phyloP scores from a whole-genome alignment of 306 rosid species.

The Begonia peltatifolia region DNA sequence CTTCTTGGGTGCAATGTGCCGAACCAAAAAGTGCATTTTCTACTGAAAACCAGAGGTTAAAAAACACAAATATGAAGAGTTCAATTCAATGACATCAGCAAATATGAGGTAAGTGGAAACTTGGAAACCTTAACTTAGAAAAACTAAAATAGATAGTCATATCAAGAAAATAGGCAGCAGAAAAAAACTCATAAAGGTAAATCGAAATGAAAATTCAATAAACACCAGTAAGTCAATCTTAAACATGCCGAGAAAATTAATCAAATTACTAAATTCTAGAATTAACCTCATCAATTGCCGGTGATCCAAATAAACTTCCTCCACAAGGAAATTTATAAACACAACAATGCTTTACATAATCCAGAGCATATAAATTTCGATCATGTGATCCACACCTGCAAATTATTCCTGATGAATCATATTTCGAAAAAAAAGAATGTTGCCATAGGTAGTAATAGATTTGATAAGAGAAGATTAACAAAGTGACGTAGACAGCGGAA shows the following conservation, averaged over 20 bases:
- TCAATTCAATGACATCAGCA: no score
- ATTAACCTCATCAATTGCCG: slow-evolving; percentile 72
- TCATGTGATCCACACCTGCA: slow-evolving; percentile 98
- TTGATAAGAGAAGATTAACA: slow-evolving; percentile 1
- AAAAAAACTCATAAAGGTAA: no score
- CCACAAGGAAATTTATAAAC: slow-evolving; percentile 65
- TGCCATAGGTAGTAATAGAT: neutral
- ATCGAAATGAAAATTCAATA: no score
- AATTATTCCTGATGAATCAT: slow-evolving; percentile 1
- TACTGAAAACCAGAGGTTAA: neutral
- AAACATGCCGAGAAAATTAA: neutral
- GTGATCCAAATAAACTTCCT: slow-evolving; percentile 87
- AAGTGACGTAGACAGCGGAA: no score
- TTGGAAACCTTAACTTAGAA: no score
- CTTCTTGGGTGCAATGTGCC: no score
- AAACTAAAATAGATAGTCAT: no score
- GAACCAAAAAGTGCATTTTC: no score
- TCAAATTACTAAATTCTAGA: slow-evolving; percentile 3
- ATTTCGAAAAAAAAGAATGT: neutral
- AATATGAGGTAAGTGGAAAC: no score
- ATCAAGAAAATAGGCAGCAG: no score
- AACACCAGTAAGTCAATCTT: neutral
- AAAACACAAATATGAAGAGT: neutral
- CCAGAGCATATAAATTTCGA: slow-evolving; percentile 77
- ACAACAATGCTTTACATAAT: slow-evolving; percentile 55